These are phyloP conservation scores for Picochlorum sp. DNA, from an alignment of 139 green algal species.

Conservation along the genomic window DNA sequence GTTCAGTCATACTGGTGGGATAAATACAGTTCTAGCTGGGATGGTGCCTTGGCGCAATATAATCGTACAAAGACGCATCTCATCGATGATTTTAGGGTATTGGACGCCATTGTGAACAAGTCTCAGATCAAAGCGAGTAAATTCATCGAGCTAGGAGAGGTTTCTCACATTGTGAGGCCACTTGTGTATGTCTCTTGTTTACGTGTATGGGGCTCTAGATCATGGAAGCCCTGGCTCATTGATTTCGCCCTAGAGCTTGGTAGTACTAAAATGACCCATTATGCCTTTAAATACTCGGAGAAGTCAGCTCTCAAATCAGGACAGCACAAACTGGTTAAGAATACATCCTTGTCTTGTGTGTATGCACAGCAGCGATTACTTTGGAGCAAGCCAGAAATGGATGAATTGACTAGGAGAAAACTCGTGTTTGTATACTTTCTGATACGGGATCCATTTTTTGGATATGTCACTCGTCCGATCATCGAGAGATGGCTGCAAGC, in stretches of 20 bases:
- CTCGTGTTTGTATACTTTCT: neutral
- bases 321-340: neutral
- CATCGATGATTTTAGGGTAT: too few species aligned
- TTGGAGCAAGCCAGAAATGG: constrained; percentile 2
- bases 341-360: constrained; percentile 1
- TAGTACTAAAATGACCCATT: constrained; percentile 6
- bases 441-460: constrained; percentile 6
- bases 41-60: too few species aligned
- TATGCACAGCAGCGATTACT: constrained; percentile 10
- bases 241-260: constrained; percentile 39
- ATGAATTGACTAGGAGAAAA: constrained; percentile 9
- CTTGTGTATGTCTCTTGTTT: constrained; percentile 55
- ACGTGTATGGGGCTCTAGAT: constrained; percentile 25
- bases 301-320: constrained; percentile 1
- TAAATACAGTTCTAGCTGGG: too few species aligned
- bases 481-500: neutral
- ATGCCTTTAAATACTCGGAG: neutral
- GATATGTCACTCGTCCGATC: neutral
- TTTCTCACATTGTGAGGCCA: constrained; percentile 58
- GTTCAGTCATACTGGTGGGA: too few species aligned
- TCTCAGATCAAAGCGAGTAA: constrained; percentile 13
- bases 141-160: constrained; percentile 44
- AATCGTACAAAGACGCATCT: too few species aligned
- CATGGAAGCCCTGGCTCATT: constrained; percentile 48
- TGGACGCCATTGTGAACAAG: neutral